A percentile compares a stretch with the other conserved stretches of the same genome.
These are phyloP conservation scores for Fusarium graminum DNA, from an alignment of 2,329 filamentous ascomycete species.

Conservation along the genomic window DNA sequence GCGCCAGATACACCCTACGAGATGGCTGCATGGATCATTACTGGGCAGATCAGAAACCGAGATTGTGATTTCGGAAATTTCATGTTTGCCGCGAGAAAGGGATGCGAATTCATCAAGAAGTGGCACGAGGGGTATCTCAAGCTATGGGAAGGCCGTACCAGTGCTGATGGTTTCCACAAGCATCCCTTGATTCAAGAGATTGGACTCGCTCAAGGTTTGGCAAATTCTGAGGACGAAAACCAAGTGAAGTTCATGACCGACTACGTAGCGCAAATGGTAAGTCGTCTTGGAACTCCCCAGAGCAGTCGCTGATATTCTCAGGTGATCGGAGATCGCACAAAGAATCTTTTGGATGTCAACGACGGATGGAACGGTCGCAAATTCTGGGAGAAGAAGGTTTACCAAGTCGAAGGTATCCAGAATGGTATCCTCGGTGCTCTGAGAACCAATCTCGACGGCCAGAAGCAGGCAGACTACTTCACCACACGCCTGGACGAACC, in stretches of 20 bases:
- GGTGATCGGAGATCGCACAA: conserved; percentile 52
- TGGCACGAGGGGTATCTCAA: conserved; percentile 57
- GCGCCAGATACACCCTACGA: conserved; percentile 55
- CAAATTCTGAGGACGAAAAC: conserved; percentile 17
- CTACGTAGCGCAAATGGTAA: conserved; percentile 54
- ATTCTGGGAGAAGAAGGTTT: conserved; percentile 51
- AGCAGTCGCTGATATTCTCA: too few species aligned
- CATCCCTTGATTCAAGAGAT: conserved; percentile 51
- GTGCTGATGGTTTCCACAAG: conserved; percentile 51
- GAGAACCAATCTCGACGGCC: conserved; percentile 48
- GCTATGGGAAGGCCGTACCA: conserved; percentile 54
- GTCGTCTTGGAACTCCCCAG: too few species aligned
- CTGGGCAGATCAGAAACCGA: conserved; percentile 51
- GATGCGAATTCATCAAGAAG: conserved; percentile 58
- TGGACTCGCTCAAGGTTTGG: conserved; percentile 50
- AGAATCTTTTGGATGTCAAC: conserved; percentile 50
- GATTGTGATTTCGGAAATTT: conserved; percentile 57
- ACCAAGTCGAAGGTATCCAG: conserved; percentile 51
- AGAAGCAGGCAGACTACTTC: conserved; percentile 51
- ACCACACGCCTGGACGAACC: conserved; percentile 52
- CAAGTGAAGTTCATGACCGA: conserved; percentile 52
- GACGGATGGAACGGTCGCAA: conserved; percentile 52
- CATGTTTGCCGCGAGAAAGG: conserved; percentile 58
- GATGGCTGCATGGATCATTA: conserved; percentile 53
- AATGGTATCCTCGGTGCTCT: conserved; percentile 53